These are phyloP conservation scores for Gloeostereum incarnatum DNA, from an alignment of 768 basidiomycete species.

Conservation along the genomic window DNA sequence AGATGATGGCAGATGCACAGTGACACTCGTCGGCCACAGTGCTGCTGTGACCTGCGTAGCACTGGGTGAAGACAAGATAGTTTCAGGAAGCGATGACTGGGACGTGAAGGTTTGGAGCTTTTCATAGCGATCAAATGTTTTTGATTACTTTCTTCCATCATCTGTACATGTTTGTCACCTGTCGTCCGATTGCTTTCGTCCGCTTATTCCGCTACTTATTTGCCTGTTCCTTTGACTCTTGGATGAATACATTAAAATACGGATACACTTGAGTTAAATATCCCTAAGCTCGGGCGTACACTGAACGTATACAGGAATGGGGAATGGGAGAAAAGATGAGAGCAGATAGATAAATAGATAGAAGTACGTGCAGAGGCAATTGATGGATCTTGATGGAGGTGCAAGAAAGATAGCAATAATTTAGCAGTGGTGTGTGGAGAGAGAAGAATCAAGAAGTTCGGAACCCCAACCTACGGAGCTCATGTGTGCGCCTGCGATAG, in stretches of 20 bases:
- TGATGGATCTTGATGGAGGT: no score
- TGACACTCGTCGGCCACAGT: conserved; percentile 89
- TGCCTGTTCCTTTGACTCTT: neutral
- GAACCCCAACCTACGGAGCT: no score
- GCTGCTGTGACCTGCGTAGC: conserved; percentile 89
- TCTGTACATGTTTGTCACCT: neutral
- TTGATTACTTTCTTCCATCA: neutral
- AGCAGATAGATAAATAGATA: no score
- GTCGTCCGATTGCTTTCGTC: neutral
- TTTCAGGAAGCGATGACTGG: conserved; percentile 93
- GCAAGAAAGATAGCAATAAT: no score
- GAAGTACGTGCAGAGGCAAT: no score
- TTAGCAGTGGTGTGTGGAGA: no score
- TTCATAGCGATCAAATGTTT: conserved; percentile 25
- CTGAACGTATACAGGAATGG: no score
- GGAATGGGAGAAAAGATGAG: no score
- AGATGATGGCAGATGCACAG: conserved; percentile 78
- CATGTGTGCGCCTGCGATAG: no score
- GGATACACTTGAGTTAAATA: neutral
- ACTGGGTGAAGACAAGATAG: conserved; percentile 89
- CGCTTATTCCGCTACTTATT: neutral
- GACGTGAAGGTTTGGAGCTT: conserved; percentile 83
- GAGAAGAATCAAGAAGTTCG: no score
- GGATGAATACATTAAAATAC: neutral
- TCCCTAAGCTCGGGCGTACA: no score